Evolutionary conservation across 768 basidiomycete species (phyloP).

Genomic region (Ephemerocybe angulata): DNA sequence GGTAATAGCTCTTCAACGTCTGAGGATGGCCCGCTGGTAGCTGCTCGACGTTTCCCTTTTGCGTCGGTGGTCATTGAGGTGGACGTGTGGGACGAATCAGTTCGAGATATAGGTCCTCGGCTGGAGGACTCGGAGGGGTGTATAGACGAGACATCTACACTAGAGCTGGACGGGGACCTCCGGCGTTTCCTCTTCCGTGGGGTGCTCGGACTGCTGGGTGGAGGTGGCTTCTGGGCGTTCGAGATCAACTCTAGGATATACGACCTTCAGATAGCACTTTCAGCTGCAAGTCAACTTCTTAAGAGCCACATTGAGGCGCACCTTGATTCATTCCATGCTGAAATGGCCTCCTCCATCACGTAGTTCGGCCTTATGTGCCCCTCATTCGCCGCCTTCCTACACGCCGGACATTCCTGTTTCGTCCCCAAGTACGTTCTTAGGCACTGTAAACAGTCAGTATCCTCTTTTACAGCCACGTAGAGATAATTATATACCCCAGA

Average conservation of each 20-base stretch:
- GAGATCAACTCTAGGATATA: conserved; percentile 41
- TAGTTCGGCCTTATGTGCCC: conserved; percentile 63
- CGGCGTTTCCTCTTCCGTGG: conserved; percentile 31
- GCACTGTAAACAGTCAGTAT: conserved; percentile 45
- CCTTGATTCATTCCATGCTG: conserved; percentile 73
- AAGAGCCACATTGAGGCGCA: conserved; percentile 25
- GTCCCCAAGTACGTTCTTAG: conserved; percentile 54
- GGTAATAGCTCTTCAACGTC: conserved; percentile 34
- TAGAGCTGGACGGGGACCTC: conserved; percentile 20
- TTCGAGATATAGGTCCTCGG: no score
- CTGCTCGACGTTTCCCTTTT: conserved; percentile 12
- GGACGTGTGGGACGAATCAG: conserved; percentile 14
- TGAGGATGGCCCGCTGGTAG: conserved; percentile 28
- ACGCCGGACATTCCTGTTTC: conserved; percentile 71
- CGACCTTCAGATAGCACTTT: conserved; percentile 30
- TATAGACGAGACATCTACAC: not conserved
- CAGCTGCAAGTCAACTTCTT: not conserved
- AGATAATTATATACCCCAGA: conserved; percentile 50
- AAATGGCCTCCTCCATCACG: conserved; percentile 64
- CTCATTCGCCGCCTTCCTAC: conserved; percentile 57
- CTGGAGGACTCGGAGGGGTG: not conserved
- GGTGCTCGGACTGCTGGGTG: conserved; percentile 1
- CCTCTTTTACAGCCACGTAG: not conserved
- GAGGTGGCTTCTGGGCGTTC: conserved; percentile 19
- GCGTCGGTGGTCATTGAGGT: conserved; percentile 11